Conservation (phyloP, 2,329 filamentous ascomycete genomes). For the Xylariales sp. region DNA sequence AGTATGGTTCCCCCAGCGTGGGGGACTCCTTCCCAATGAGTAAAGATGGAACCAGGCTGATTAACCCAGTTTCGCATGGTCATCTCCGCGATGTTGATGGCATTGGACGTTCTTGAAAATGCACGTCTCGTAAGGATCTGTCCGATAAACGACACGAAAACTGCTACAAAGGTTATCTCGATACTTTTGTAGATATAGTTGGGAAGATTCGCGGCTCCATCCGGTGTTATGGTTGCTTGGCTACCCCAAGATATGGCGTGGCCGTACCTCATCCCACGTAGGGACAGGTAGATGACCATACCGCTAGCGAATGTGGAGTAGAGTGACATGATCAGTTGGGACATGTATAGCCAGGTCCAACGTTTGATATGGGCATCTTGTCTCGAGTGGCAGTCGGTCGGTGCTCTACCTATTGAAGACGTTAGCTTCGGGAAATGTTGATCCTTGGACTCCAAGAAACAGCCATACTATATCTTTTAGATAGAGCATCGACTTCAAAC, state of each 20-base stretch:
- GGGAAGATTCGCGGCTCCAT: background rate
- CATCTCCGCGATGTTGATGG: slow-evolving; percentile 2
- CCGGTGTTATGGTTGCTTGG: background rate
- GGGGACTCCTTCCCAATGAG: background rate
- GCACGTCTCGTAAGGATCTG: background rate
- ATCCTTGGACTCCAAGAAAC: background rate
- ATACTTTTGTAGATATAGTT: background rate
- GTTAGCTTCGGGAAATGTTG: background rate
- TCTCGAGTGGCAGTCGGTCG: background rate
- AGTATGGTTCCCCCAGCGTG: background rate
- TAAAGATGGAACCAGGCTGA: background rate
- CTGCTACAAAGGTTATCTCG: background rate
- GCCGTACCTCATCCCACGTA: background rate
- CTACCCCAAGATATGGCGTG: background rate
- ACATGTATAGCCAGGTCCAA: background rate
- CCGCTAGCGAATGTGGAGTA: background rate
- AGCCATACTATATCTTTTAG: background rate
- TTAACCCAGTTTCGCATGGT: slow-evolving; percentile 2
- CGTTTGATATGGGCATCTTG: background rate
- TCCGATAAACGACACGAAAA: background rate
- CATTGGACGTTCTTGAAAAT: background rate
- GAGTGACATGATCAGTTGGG: background rate
- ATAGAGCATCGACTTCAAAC: background rate
- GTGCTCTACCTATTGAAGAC: background rate
- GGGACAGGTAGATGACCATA: background rate